Conservation (phyloP, 1,284 basidiomycete genomes). For the Xerocomus amazonicus region DNA sequence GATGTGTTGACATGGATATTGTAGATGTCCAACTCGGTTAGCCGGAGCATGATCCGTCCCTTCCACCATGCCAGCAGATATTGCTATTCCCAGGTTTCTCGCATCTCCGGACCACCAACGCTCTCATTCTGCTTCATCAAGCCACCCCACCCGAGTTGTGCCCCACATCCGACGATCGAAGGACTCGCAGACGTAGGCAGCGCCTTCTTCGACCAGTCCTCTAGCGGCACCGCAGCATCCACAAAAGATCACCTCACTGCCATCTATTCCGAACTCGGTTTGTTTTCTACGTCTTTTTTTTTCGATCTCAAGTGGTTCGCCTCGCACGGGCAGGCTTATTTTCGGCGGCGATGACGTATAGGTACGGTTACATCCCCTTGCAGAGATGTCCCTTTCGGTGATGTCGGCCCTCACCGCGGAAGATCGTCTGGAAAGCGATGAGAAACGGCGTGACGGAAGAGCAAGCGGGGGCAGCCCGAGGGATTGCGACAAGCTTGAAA, state of each 20-base stretch:
- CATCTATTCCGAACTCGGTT: conserved; percentile 60
- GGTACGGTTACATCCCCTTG: conserved; percentile 24
- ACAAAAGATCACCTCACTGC: conserved; percentile 42
- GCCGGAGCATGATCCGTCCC: too few species aligned
- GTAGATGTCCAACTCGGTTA: background rate
- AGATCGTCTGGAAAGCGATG: conserved; percentile 36
- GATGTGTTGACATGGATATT: conserved; percentile 12
- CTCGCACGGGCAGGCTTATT: conserved; percentile 16
- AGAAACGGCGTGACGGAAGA: conserved; percentile 40
- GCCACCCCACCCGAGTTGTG: conserved; percentile 40
- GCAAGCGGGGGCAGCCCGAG: conserved; percentile 39
- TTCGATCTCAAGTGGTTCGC: background rate
- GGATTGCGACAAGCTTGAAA: conserved; percentile 36
- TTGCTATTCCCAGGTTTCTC: background rate
- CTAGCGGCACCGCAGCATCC: conserved; percentile 45
- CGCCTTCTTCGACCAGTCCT: conserved; percentile 43
- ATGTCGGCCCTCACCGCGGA: conserved; percentile 33
- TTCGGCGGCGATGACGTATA: conserved; percentile 27
- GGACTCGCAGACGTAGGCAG: conserved; percentile 43
- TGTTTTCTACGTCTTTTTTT: background rate
- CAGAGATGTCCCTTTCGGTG: conserved; percentile 35
- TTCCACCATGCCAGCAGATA: background rate
- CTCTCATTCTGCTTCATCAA: conserved; percentile 40
- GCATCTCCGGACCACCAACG: conserved; percentile 41
- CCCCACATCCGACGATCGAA: conserved; percentile 34